These are phyloP conservation scores for Clitocybe nebularis DNA, from an alignment of 1,284 basidiomycete genomes.

Conservation along the genomic window DNA sequence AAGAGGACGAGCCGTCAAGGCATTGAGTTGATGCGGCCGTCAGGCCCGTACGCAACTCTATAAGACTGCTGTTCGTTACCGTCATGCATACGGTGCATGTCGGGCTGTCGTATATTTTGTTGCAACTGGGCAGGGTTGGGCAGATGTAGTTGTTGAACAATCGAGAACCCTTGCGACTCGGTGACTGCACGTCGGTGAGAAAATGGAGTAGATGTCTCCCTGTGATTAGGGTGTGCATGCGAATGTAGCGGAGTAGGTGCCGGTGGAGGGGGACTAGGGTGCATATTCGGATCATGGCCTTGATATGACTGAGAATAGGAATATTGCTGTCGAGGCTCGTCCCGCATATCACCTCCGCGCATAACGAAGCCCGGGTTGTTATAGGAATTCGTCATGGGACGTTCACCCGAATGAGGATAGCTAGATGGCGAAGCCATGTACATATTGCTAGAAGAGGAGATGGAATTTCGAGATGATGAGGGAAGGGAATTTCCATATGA, in stretches of 20 bases:
- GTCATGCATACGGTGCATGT: constrained; percentile 39
- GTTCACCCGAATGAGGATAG: constrained; percentile 39
- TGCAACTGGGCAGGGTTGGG: constrained; percentile 33
- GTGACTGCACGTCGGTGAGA: constrained; percentile 44
- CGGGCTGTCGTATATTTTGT: constrained; percentile 35
- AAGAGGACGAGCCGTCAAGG: constrained; percentile 22
- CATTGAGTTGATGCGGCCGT: constrained; percentile 36
- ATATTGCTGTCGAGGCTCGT: constrained; percentile 39
- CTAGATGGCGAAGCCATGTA: constrained; percentile 31
- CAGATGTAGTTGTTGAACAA: constrained; percentile 38
- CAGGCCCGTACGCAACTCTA: constrained; percentile 31
- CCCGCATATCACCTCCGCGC: constrained; percentile 32
- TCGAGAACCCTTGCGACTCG: constrained; percentile 45
- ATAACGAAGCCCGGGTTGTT: constrained; percentile 33
- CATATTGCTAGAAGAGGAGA: constrained; percentile 29
- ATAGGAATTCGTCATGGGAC: constrained; percentile 33
- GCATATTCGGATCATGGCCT: constrained; percentile 28
- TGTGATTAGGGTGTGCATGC: constrained; percentile 26
- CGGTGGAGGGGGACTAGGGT: constrained; percentile 29
- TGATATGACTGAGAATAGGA: constrained; percentile 43
- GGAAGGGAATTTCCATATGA: constrained; percentile 32
- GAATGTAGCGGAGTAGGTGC: constrained; percentile 25
- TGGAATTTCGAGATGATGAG: constrained; percentile 31
- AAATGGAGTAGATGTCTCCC: constrained; percentile 27
- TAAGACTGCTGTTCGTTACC: constrained; percentile 24